Percentiles rank a stretch among this genome's conserved stretches.
Evolutionary conservation across 805 yeast genomes (phyloP).

Genomic region (Lipomyces oligophaga): DNA sequence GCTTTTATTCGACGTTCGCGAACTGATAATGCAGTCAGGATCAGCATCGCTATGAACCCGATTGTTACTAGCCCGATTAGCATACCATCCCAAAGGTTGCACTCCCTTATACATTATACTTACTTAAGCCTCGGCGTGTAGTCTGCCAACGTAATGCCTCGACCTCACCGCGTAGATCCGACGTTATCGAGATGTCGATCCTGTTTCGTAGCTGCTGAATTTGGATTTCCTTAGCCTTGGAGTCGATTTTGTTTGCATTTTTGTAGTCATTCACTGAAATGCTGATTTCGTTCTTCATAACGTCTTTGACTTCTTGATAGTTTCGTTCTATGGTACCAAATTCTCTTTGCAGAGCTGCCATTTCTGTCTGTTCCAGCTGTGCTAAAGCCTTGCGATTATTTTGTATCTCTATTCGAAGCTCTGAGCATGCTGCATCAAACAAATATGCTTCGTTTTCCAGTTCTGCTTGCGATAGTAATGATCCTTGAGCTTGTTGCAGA

Average conservation of each 20-base stretch:
- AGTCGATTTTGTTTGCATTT: conserved; percentile 74
- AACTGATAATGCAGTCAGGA: conserved; percentile 15
- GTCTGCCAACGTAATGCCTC: conserved; percentile 91
- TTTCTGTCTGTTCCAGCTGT: conserved; percentile 60
- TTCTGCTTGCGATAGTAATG: conserved; percentile 51
- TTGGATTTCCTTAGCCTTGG: conserved; percentile 60
- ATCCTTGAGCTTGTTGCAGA: conserved; percentile 36
- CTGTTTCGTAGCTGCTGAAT: conserved; percentile 82
- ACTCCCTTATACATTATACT: conserved; percentile 4
- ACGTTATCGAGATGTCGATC: conserved; percentile 73
- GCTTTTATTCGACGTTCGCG: conserved; percentile 7
- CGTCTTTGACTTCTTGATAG: conserved; percentile 56
- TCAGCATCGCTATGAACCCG: conserved; percentile 22
- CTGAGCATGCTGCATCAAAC: conserved; percentile 89
- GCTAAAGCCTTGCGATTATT: conserved; percentile 66
- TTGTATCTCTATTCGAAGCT: conserved; percentile 72
- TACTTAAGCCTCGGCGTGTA: conserved; percentile 72
- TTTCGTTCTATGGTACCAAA: conserved; percentile 73
- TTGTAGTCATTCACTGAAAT: conserved; percentile 83
- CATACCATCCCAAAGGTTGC: background rate
- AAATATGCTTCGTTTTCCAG: conserved; percentile 83
- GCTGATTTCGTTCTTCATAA: conserved; percentile 69
- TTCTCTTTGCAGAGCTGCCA: conserved; percentile 67
- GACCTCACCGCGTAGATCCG: conserved; percentile 79
- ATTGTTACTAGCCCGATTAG: conserved; percentile 14